Conservation (phyloP, 2,329 filamentous ascomycete genomes). For the Pestalotiopsis sp. region DNA sequence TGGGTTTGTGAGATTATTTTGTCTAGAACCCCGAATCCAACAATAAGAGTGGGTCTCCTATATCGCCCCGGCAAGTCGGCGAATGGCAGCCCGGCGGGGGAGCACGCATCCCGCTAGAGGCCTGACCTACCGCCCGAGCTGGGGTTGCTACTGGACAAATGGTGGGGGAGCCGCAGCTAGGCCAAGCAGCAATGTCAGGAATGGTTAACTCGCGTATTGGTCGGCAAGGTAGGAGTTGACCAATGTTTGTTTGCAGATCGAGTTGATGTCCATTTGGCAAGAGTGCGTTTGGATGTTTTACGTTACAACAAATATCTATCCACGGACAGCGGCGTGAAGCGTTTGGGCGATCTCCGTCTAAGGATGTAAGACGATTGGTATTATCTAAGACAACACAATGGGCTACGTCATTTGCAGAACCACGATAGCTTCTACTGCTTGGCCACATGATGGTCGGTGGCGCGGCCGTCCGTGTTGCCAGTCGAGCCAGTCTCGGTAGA, state of each 20-base stretch:
- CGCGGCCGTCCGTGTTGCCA: not conserved
- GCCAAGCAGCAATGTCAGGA: not conserved
- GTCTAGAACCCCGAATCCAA: conserved; percentile 13
- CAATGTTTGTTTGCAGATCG: not conserved
- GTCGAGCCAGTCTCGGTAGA: not conserved
- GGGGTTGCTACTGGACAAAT: not conserved
- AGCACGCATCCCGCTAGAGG: not conserved
- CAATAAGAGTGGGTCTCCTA: conserved; percentile 3
- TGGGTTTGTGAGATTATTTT: not conserved
- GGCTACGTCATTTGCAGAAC: conserved; percentile 9
- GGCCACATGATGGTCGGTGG: conserved; percentile 9
- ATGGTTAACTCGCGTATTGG: not conserved
- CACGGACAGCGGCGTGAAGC: not conserved
- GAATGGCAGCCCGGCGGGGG: conserved; percentile 13
- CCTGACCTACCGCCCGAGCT: not conserved
- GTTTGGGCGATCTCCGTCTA: not conserved
- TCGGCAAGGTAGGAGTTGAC: not conserved
- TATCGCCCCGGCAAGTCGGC: conserved; percentile 15
- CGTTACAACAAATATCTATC: not conserved
- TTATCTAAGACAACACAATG: conserved; percentile 10
- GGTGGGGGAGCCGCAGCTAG: not conserved
- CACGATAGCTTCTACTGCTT: conserved; percentile 6
- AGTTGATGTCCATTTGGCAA: not conserved
- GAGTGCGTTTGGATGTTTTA: not conserved
- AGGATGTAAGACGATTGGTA: not conserved